Evolutionary conservation across 2,329 filamentous ascomycete genomes (phyloP).

Genomic region (Trichocomaceae sp.): DNA sequence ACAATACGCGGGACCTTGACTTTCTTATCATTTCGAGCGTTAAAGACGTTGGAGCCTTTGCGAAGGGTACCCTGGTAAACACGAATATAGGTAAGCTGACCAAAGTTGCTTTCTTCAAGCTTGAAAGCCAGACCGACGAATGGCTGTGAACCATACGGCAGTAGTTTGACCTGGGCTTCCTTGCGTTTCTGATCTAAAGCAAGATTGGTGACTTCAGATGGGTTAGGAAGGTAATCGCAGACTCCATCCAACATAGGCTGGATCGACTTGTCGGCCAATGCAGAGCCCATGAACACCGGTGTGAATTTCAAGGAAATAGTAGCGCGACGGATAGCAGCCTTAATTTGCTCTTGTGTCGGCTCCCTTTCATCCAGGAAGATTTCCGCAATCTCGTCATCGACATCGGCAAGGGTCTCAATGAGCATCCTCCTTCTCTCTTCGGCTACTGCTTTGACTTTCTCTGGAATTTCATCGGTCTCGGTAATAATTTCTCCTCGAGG

Average conservation of each 20-base stretch:
- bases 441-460: slow-evolving; percentile 66
- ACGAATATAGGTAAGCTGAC: slow-evolving; percentile 95
- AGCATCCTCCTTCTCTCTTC: slow-evolving; percentile 76
- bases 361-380: slow-evolving; percentile 82
- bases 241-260: slow-evolving; percentile 97
- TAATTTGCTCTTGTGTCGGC: slow-evolving; percentile 76
- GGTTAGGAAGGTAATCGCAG: slow-evolving; percentile 92
- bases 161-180: slow-evolving; percentile 76
- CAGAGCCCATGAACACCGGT: slow-evolving; percentile 93
- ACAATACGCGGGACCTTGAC: slow-evolving; percentile 95
- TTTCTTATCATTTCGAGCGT: slow-evolving; percentile 90
- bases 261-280: slow-evolving; percentile 86
- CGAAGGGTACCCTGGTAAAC: slow-evolving; percentile 90
- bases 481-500: slow-evolving; percentile 69
- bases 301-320: slow-evolving; percentile 89
- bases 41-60: slow-evolving; percentile 88
- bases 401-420: slow-evolving; percentile 92
- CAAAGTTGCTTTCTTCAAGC: slow-evolving; percentile 97
- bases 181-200: slow-evolving; percentile 75
- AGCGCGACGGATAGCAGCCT: slow-evolving; percentile 80
- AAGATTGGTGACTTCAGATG: slow-evolving; percentile 78
- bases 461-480: slow-evolving; percentile 72
- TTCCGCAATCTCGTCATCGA: slow-evolving; percentile 96
- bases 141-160: slow-evolving; percentile 87
- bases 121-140: slow-evolving; percentile 98